Evolutionary conservation across 2,329 filamentous ascomycete genomes (phyloP).

Genomic region (Monosporascus sp.): DNA sequence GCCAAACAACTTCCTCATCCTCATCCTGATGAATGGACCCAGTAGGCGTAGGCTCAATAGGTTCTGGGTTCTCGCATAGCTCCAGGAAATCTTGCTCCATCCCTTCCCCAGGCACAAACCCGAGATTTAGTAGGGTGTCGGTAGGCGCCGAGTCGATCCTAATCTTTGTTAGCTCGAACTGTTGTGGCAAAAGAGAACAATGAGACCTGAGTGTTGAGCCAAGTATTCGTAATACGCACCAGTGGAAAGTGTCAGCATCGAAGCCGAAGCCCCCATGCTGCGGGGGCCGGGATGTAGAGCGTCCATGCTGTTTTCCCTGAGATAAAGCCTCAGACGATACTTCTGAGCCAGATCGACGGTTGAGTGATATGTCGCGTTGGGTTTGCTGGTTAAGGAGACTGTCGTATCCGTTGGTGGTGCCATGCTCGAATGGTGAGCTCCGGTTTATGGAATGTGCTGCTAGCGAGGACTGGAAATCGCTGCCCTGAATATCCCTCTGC

Average conservation of each 20-base stretch:
- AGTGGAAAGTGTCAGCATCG: background rate
- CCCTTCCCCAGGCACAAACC: conserved; percentile 25
- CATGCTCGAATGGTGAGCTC: background rate
- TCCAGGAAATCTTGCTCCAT: conserved; percentile 28
- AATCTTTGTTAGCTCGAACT: conserved; percentile 1
- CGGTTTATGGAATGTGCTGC: background rate
- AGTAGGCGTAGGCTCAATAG: conserved; percentile 21
- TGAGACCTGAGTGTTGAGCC: conserved; percentile 5
- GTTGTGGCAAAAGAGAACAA: conserved; percentile 1
- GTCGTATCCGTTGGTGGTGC: background rate
- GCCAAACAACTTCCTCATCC: conserved; percentile 29
- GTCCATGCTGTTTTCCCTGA: background rate
- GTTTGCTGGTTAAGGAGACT: background rate
- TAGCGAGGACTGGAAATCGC: background rate
- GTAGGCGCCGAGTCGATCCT: conserved; percentile 27
- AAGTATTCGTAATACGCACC: conserved; percentile 1
- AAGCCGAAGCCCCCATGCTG: background rate
- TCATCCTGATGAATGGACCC: conserved; percentile 21
- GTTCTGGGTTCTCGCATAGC: conserved; percentile 28
- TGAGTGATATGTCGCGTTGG: background rate
- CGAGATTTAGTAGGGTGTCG: conserved; percentile 27
- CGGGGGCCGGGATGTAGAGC: background rate
- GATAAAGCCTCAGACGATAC: background rate
- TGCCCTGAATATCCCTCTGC: conserved; percentile 10
- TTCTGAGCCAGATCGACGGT: background rate